These are phyloP conservation scores for Pyrenopolyporus hunteri DNA, from an alignment of 495 filamentous ascomycete species.

Conservation along the genomic window DNA sequence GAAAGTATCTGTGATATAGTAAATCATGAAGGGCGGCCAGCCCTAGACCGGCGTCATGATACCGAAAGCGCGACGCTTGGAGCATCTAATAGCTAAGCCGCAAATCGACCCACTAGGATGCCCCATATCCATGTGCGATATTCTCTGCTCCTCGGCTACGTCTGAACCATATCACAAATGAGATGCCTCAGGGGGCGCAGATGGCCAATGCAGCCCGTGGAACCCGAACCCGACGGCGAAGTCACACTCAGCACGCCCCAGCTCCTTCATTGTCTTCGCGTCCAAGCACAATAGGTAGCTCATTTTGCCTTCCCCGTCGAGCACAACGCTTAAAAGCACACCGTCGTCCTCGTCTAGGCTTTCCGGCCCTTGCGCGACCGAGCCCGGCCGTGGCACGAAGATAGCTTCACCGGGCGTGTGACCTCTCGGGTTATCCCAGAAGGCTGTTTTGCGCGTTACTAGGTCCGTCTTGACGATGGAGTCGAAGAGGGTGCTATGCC, in stretches of 20 bases:
- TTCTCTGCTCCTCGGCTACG: too few species aligned
- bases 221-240: conserved; percentile 71
- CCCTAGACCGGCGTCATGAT: too few species aligned
- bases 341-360: conserved; percentile 69
- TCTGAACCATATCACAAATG: background rate
- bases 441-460: conserved; percentile 51
- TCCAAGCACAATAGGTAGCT: conserved; percentile 76
- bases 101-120: too few species aligned
- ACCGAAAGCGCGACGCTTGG: too few species aligned
- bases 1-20: too few species aligned
- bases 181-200: background rate
- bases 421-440: conserved; percentile 62
- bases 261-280: conserved; percentile 67
- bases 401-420: conserved; percentile 78
- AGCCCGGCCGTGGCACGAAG: conserved; percentile 63
- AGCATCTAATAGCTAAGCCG: too few species aligned
- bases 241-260: conserved; percentile 68
- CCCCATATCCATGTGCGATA: too few species aligned
- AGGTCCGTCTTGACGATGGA: conserved; percentile 72
- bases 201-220: conserved; percentile 64
- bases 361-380: conserved; percentile 6
- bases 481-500: conserved; percentile 67
- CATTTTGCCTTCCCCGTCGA: conserved; percentile 65
- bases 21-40: too few species aligned
- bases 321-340: conserved; percentile 71